Base-by-base conservation (phyloP, 2,329 filamentous ascomycete species). In the Endoconidiophora laricicola region DNA sequence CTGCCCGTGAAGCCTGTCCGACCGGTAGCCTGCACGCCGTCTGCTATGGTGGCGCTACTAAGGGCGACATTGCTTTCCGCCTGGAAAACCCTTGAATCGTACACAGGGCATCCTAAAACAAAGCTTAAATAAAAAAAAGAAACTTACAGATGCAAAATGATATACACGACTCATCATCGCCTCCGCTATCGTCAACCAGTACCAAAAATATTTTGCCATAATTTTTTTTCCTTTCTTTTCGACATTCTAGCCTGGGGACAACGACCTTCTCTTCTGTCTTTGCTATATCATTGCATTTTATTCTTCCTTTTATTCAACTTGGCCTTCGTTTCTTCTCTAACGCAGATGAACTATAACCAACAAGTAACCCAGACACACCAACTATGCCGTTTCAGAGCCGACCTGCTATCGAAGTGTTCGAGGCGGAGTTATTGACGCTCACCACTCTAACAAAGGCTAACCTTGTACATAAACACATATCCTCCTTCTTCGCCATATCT, bases 1-100 rank as follows among this genome's bases (percentile, higher is more conserved):
- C 73, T 14, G 73, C 72, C 45, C 60, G 68, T 50, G 67, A 69
- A 52, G 65, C 67, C 43, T 74, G 71, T 58, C 70, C 69, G 18
- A 69, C 66, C 6, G 71, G 71, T 16, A 71, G 67, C 53, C 62
- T 73, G 58, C 62, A 59, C 38, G 68, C 62, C 23, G 66, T 65
- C 1, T 75, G 71, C 58, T 57, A 64, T 4, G 70, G 71, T 12
- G 71, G 69, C 4, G 71, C 68, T 26, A 69, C 64, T 40, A 63
- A 54, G 16, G 70, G 70, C 33, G 62, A 73, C 55, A 65, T 73
- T 5, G 60, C 58, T 48, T 71, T 73, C 53, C 62, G 58, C 33
- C 61, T 70, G 22, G 51, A 54, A 44, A 58, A 54, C 41, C 53
- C 54, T 23, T 52, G 37, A 18, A 49, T 9, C 33, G 18, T 22